Evolutionary conservation across 768 basidiomycete genomes (phyloP), one percentile per base, ranked within the genome.

Genomic region (Pleurotus platypus): DNA sequence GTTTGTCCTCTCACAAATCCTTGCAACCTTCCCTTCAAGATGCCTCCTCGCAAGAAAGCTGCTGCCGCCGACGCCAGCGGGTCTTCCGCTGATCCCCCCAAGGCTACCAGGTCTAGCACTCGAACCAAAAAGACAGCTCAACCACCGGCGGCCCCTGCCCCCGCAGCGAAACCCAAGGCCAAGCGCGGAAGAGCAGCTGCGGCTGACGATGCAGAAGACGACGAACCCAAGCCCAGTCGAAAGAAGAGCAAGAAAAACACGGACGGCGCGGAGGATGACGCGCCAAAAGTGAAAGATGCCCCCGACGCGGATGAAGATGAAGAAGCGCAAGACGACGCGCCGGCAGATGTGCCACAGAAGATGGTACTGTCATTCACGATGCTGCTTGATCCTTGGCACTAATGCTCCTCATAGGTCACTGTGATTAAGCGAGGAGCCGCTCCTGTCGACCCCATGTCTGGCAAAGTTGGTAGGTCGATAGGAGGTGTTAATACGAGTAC

Each of bases 371-470:
- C 26, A 13, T 46, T 16, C 5, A 35, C 11, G 16, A 30, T 26
- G 30, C 20, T 45, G 9, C 37, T 39, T 46, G 18, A 40, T 6
- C 40, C 13, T 47, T 48, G 49, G 39, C 58, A 45, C 55, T 60
- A 46, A 18, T 38, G 13, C 48, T 11, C 5, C 20, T 39, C 18
- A 26, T 30, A 70, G 67, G 66, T 68, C 42, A 69, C 66, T 50
- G 76, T 84, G 5, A 45, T 85, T 35, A 82, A 81, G 66, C 70
- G 81, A 22, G 82, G 82, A 13, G 76, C 77, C 13, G 83, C 81
- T 5, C 83, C 83, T 27, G 81, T 84, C 3, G 83, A 85, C 63
- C 73, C 77, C 0, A 46, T 55, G 26, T 82, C 80, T 15, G 64
- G 67, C 15, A 71, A 67, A 64, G 76, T 81, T 54, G 62, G 82